Percentiles rank a stretch among this genome's conserved stretches.
Evolutionary conservation across 345 rosid species (phyloP).

Genomic region (Pugionium cornutum): DNA sequence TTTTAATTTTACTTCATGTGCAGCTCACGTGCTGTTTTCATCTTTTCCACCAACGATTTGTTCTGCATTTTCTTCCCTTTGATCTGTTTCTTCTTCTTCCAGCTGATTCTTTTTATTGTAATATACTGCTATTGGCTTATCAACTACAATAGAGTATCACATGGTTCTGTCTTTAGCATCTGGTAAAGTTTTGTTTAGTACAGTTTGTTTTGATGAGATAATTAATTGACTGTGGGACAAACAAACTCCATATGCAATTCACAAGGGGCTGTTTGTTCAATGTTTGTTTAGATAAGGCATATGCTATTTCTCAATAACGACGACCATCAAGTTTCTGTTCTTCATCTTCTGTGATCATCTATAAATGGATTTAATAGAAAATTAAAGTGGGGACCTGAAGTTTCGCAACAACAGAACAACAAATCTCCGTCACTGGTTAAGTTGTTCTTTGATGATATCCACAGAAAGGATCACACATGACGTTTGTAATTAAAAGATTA

Average conservation of each 20-base stretch:
- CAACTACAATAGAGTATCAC: conserved; percentile 22
- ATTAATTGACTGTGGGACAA: conserved; percentile 13
- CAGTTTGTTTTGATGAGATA: conserved; percentile 6
- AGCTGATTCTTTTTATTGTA: too few relatives aligned
- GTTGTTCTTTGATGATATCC: conserved; percentile 15
- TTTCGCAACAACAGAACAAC: conserved; percentile 23
- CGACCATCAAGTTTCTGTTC: conserved; percentile 5
- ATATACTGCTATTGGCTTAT: too few relatives aligned
- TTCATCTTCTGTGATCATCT: conserved; percentile 30
- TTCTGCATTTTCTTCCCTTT: too few relatives aligned
- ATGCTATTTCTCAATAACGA: conserved; percentile 9
- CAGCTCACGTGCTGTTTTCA: too few relatives aligned
- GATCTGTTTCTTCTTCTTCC: too few relatives aligned
- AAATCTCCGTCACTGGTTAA: conserved; percentile 9
- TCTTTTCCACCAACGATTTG: too few relatives aligned
- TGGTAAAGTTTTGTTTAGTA: conserved; percentile 6
- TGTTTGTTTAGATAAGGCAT: conserved; percentile 14
- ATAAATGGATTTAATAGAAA: neutral
- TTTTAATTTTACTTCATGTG: too few relatives aligned
- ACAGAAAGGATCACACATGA: neutral
- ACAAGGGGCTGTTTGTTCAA: conserved; percentile 32
- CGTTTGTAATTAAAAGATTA: neutral
- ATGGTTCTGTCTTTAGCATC: conserved; percentile 31
- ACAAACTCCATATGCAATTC: conserved; percentile 15
- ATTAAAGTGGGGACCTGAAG: conserved; percentile 25